Evolutionary conservation across 768 basidiomycete genomes (phyloP), one percentile per base, ranked within the genome.

Genomic region (Termitomyces sp.): DNA sequence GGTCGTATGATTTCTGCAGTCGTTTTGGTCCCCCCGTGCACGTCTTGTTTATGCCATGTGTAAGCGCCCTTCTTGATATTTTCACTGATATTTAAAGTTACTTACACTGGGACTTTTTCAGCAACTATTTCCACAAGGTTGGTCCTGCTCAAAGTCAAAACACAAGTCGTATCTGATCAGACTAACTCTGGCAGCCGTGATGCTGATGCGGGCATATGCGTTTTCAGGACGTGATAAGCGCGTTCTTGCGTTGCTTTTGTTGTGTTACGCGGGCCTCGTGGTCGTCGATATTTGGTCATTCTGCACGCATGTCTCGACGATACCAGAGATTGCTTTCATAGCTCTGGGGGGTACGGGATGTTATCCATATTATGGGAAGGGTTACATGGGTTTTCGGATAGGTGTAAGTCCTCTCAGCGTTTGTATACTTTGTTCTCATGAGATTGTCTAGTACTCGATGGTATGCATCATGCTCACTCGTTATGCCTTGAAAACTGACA

Each of bases 71-170:
- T 41, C 46, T 3, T 20, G n/a, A 28, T 34, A 7, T 12, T 1
- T 50, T 29, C 54, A 24, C 26, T 41, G 16, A 50, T 9, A 52
- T 29, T n/a, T 39, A 1, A 9, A 20, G 42, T 20, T 41, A 54
- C 57, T 57, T n/a, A 50, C 33, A 34, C 31, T 53, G 12, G 26
- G 20, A 29, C 34, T 15, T 7, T 29, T 29, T 8, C 6, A 78
- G 76, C 75, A 77, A 75, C 64, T 76, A 28, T 71, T 74, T 55
- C 72, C 73, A 2, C 75, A 75, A 70, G 75, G 77, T 74, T 54
- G 29, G 20, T 12, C n/a, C 1, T n/a, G 18, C 13, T 33, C 15
- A 34, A 13, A 12, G 16, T 51, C 6, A 24, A 26, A 50, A 13
- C 10, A 39, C 10, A 18, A 49, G 24, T 46, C 36, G 33, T 49